Percentiles rank a stretch among this genome's conserved stretches.
These are phyloP conservation scores for rapeseed (Brassica napus) DNA, from an alignment of 345 rosid genomes.

Conservation along the genomic window Da-Ae NC_063440.1:8836001-8836500, in stretches of 20 bases:
- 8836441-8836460: too few species aligned
- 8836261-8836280: not conserved
- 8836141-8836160: not conserved
- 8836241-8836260: not conserved
- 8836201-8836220: not conserved
- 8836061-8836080: not conserved
- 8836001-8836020: not conserved
- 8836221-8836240: not conserved
- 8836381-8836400: too few species aligned
- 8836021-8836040: not conserved
- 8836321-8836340: too few species aligned
- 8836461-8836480: too few species aligned
- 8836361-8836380: too few species aligned
- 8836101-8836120: not conserved
- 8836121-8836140: not conserved
- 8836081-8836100: not conserved
- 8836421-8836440: too few species aligned
- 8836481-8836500: not conserved
- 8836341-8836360: too few species aligned
- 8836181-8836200: not conserved
- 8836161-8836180: not conserved
- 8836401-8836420: too few species aligned
- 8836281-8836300: not conserved
- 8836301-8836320: not conserved
- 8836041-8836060: not conserved